Evolutionary conservation across 2,329 filamentous ascomycete species (phyloP).

Genomic region (Ambrosiella cleistominuta): DNA sequence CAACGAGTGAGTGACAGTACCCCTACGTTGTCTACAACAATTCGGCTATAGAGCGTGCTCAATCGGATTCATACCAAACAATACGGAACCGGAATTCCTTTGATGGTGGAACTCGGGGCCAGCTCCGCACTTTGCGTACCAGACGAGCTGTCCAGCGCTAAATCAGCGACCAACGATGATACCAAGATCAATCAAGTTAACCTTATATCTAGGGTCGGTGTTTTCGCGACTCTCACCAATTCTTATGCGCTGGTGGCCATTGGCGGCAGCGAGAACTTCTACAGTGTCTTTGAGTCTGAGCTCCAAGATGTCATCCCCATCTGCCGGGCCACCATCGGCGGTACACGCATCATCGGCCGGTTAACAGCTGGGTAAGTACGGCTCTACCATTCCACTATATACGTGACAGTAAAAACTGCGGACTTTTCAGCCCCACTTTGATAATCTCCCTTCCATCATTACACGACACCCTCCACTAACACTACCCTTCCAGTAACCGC

Average conservation of each 20-base stretch:
- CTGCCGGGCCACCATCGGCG: constrained; percentile 88
- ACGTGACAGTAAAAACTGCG: background rate
- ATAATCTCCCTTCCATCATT: background rate
- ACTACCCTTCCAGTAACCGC: constrained; percentile 48
- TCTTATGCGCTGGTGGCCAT: constrained; percentile 89
- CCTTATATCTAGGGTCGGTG: constrained; percentile 54
- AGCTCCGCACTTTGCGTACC: no score
- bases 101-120: no score
- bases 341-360: constrained; percentile 87
- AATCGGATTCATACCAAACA: no score
- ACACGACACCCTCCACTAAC: background rate
- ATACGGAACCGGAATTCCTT: no score
- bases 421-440: no score
- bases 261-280: constrained; percentile 96
- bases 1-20: constrained; percentile 52
- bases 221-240: constrained; percentile 93
- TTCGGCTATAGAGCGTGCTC: background rate
- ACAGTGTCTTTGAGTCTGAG: constrained; percentile 96
- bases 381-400: background rate
- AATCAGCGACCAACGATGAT: background rate
- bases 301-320: constrained; percentile 95
- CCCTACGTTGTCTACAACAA: background rate
- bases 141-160: no score
- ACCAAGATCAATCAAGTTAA: constrained; percentile 13
- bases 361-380: constrained; percentile 67